Evolutionary conservation across 78 protist genomes (phyloP).

Genomic region (Pelomyxa schiedti): DNA sequence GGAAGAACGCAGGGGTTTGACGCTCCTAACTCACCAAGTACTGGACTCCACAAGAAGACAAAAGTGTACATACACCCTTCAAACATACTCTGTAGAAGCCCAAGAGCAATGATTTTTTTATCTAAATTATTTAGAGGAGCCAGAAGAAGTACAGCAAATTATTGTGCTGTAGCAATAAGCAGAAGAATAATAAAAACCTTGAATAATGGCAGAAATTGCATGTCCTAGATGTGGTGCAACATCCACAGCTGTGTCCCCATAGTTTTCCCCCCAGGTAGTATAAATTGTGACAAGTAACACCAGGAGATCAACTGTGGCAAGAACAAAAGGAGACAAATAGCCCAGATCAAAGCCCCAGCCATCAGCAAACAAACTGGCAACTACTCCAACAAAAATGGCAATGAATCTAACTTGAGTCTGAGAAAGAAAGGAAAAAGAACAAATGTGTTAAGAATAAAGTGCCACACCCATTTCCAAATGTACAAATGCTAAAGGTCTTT

Average conservation of each 20-base stretch:
- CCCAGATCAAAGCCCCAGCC: constrained; percentile 34
- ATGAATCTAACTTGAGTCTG: constrained; percentile 34
- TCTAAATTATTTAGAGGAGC: neutral
- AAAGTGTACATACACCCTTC: constrained; percentile 89
- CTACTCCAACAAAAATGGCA: constrained; percentile 76
- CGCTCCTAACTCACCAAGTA: constrained; percentile 15
- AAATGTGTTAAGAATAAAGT: neutral
- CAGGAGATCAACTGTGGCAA: constrained; percentile 14
- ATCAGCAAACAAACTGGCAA: constrained; percentile 38
- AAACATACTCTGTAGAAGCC: constrained; percentile 61
- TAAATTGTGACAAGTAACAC: neutral
- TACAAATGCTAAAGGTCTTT: constrained; percentile 63
- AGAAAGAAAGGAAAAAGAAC: neutral
- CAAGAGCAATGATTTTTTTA: constrained; percentile 24
- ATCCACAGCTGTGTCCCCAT: constrained; percentile 25
- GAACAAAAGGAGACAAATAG: constrained; percentile 72
- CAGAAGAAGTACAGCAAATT: neutral
- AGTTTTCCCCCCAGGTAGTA: constrained; percentile 68
- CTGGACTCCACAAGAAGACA: constrained; percentile 91
- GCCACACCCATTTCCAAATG: constrained; percentile 36
- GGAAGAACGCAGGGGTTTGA: no score
- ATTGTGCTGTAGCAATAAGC: neutral
- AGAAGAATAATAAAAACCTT: no score
- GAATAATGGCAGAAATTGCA: neutral
- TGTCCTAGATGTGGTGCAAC: neutral